Conservation (phyloP, 345 rosid genomes). For the Geranium rotundifolium region DNA sequence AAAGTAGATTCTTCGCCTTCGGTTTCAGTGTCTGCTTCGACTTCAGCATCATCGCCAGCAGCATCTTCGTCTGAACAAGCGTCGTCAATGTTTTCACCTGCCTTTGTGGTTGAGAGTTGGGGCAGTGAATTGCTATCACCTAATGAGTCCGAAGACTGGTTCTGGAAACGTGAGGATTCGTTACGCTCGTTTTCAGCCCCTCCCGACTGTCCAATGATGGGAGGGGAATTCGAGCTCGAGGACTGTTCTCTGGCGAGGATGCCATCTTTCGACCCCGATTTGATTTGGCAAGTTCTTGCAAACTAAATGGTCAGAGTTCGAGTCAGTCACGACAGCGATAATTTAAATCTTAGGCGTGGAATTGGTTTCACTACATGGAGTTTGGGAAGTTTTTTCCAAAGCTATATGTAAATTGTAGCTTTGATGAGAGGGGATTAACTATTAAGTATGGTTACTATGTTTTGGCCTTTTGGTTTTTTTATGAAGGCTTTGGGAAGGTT, state of each 20-base stretch:
- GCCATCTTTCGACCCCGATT: slow-evolving; percentile 87
- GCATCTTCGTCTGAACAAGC: too few species aligned
- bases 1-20: slow-evolving; percentile 23
- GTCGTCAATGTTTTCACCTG: too few species aligned
- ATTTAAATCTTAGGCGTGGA: slow-evolving; percentile 24
- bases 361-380: background rate
- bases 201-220: slow-evolving; percentile 17
- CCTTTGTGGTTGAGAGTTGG: slow-evolving; percentile 30
- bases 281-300: slow-evolving; percentile 89
- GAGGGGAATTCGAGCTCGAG: slow-evolving; percentile 31
- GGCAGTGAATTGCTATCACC: slow-evolving; percentile 27
- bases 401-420: slow-evolving; percentile 12
- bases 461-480: slow-evolving; percentile 4
- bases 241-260: slow-evolving; percentile 59
- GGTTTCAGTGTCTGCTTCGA: slow-evolving; percentile 16
- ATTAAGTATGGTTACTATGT: background rate
- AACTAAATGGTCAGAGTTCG: too few species aligned
- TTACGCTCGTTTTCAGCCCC: slow-evolving; percentile 25
- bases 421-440: background rate
- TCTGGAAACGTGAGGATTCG: slow-evolving; percentile 38
- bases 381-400: slow-evolving; percentile 1
- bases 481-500: slow-evolving; percentile 11
- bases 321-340: too few species aligned
- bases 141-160: slow-evolving; percentile 30
- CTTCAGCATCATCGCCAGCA: slow-evolving; percentile 20